These are phyloP conservation scores for Chaetoceros tenuissimus DNA, from an alignment of 108 stramenopile genomes.

Conservation along the genomic window DNA sequence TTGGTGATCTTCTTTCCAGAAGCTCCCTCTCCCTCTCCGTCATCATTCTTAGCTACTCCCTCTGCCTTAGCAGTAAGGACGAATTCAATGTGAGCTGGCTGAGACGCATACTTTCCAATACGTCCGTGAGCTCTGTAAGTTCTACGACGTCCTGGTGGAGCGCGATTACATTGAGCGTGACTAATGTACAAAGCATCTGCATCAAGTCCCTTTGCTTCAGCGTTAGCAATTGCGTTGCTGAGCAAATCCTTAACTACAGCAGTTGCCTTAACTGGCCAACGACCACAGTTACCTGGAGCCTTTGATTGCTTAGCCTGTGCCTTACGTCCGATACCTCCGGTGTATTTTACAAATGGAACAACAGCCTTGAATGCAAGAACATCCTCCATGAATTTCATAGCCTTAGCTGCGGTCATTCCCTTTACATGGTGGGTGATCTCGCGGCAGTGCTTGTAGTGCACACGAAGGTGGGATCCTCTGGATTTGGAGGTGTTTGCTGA, in stretches of 20 bases:
- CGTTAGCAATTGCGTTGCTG: slow-evolving; percentile 95
- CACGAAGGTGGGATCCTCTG: slow-evolving; percentile 92
- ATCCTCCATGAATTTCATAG: slow-evolving; percentile 84
- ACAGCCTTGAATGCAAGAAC: slow-evolving; percentile 92
- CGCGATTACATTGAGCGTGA: slow-evolving; percentile 95
- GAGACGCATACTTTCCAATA: slow-evolving; percentile 97
- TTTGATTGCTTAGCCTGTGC: slow-evolving; percentile 88
- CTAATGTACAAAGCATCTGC: slow-evolving; percentile 76
- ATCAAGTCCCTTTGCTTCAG: slow-evolving; percentile 92
- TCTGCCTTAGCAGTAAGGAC: slow-evolving; percentile 82
- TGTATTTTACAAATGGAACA: slow-evolving; percentile 94
- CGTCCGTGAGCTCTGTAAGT: slow-evolving; percentile 99
- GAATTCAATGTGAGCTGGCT: slow-evolving; percentile 98
- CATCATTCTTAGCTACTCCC: slow-evolving; percentile 66
- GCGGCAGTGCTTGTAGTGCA: slow-evolving; percentile 99
- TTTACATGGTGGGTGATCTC: slow-evolving; percentile 93
- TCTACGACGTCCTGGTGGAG: slow-evolving; percentile 93
- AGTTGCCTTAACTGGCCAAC: slow-evolving; percentile 98
- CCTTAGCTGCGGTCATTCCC: slow-evolving; percentile 89
- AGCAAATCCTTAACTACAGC: slow-evolving; percentile 92
- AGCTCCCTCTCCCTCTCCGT: slow-evolving; percentile 40
- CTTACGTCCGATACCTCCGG: slow-evolving; percentile 96
- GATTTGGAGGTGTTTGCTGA: slow-evolving; percentile 81
- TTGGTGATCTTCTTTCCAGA: slow-evolving; percentile 63
- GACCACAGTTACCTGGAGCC: slow-evolving; percentile 89